A percentile compares a stretch with the other conserved stretches of the same genome.
These are phyloP conservation scores for Fraxinus quadrangulata DNA, from an alignment of 257 asterid species.

Conservation along the genomic window DNA sequence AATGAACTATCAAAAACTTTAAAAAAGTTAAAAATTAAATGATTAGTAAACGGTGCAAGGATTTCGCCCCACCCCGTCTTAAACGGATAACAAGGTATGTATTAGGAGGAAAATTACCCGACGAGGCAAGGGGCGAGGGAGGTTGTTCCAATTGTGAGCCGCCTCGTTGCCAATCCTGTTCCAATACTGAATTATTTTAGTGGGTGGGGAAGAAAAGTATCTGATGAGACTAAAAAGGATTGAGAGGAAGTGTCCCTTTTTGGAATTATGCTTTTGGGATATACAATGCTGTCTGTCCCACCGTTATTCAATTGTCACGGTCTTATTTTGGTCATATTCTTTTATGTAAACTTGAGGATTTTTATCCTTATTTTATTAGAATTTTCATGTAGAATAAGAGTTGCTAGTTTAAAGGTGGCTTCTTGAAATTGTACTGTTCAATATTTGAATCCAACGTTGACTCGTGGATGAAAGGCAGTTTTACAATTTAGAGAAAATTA, in stretches of 20 bases:
- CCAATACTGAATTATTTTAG: too few relatives aligned
- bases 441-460: not conserved
- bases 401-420: not conserved
- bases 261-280: not conserved
- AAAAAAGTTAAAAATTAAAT: too few relatives aligned
- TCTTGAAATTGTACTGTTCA: not conserved
- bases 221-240: not conserved
- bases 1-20: too few relatives aligned
- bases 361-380: not conserved
- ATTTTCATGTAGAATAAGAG: not conserved
- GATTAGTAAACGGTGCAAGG: too few relatives aligned
- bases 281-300: not conserved
- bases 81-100: too few relatives aligned
- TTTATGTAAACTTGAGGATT: slow-evolving; percentile 9
- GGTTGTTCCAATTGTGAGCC: too few relatives aligned
- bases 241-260: not conserved
- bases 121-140: too few relatives aligned
- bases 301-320: not conserved
- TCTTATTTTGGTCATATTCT: not conserved
- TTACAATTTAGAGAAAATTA: too few relatives aligned
- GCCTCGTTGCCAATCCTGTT: too few relatives aligned
- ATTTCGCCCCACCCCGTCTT: too few relatives aligned
- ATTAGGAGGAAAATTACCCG: too few relatives aligned
- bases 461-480: not conserved
- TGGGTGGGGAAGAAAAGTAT: not conserved